These are phyloP conservation scores for Cryptococcus sp. DNA, from an alignment of 1,284 basidiomycete genomes.

Conservation along the genomic window DNA sequence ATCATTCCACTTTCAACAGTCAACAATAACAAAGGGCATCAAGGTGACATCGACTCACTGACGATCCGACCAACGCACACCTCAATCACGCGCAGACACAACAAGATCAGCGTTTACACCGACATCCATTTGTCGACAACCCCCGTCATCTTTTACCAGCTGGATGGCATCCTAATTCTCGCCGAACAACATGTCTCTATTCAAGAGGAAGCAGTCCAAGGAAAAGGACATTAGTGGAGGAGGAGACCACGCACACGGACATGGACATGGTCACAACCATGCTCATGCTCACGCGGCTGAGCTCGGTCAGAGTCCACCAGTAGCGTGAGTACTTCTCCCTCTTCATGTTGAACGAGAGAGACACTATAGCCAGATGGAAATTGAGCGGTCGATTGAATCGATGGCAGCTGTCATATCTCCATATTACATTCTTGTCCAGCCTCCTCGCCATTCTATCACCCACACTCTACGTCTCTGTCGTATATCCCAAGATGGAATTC, in stretches of 20 bases:
- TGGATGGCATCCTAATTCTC: too few relatives aligned
- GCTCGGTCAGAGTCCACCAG: slow-evolving; percentile 13
- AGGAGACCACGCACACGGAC: background rate
- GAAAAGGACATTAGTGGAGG: slow-evolving; percentile 22
- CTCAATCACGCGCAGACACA: background rate
- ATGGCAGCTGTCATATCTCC: background rate
- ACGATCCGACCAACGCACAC: background rate
- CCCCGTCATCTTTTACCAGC: too few relatives aligned
- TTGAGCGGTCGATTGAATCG: background rate
- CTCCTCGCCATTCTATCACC: background rate
- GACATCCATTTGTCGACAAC: too few relatives aligned
- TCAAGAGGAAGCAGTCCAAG: slow-evolving; percentile 44
- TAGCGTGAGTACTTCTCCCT: slow-evolving; percentile 20
- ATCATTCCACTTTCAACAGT: too few relatives aligned
- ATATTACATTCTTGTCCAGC: background rate
- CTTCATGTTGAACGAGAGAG: background rate
- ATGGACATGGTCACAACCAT: slow-evolving; percentile 2
- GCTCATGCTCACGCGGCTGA: background rate
- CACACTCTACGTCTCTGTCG: background rate
- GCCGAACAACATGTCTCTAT: slow-evolving; percentile 31
- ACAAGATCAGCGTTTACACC: background rate
- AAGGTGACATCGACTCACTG: background rate
- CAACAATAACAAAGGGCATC: too few relatives aligned
- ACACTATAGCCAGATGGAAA: background rate
- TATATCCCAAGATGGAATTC: background rate